phyloP scores from a whole-genome alignment of 2,329 filamentous ascomycete genomes.

The Fusarium chlamydosporum region DNA sequence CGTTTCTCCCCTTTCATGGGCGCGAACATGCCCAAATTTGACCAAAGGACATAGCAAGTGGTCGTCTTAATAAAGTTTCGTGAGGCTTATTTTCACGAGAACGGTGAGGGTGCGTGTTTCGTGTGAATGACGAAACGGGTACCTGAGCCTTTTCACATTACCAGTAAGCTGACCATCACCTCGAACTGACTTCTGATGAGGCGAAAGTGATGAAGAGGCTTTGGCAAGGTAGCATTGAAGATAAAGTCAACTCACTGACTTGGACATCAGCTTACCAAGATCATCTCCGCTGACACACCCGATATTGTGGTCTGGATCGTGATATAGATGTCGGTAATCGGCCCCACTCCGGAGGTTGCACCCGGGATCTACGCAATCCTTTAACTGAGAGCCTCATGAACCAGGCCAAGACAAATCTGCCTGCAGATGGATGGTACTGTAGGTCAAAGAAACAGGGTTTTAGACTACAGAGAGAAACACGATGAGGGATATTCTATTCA shows the following conservation, averaged over 20 bases:
- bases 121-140: neutral
- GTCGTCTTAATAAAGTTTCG: too few species aligned
- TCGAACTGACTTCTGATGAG: neutral
- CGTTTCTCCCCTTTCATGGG: neutral
- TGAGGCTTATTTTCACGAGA: neutral
- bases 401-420: neutral
- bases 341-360: conserved; percentile 38
- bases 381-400: conserved; percentile 32
- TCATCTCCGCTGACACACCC: conserved; percentile 3
- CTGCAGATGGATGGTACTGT: neutral
- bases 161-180: neutral
- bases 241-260: neutral
- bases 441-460: conserved; percentile 24
- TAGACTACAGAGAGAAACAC: neutral
- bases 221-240: neutral
- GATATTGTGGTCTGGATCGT: conserved; percentile 23
- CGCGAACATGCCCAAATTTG: accelerated
- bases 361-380: conserved; percentile 36
- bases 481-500: conserved; percentile 2
- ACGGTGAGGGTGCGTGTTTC: neutral
- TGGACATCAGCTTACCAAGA: neutral
- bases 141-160: neutral
- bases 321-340: conserved; percentile 20
- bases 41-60: too few species aligned
- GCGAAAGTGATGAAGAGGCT: conserved; percentile 11